Evolutionary conservation across 2,329 filamentous ascomycete species (phyloP).

Genomic region (Phoma sp.): DNA sequence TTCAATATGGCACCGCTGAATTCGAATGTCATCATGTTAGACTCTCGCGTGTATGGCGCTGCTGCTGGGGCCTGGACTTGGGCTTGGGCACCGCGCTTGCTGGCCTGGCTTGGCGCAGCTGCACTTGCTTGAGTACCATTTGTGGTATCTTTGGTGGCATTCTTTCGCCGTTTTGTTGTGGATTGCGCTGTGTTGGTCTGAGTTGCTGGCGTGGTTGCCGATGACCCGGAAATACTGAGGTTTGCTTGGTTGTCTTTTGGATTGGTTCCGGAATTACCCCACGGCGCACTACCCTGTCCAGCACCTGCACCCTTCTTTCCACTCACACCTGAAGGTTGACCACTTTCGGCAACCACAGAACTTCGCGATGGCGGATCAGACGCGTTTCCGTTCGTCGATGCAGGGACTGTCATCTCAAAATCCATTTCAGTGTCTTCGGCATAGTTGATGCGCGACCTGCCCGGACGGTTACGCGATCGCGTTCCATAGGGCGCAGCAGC

Average conservation of each 20-base stretch:
- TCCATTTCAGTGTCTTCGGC: slow-evolving; percentile 94
- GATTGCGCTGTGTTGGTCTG: slow-evolving; percentile 45
- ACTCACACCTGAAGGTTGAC: slow-evolving; percentile 41
- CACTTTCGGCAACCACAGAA: slow-evolving; percentile 43
- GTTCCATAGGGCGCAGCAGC: slow-evolving; percentile 81
- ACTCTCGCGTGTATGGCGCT: slow-evolving; percentile 62
- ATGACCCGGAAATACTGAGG: slow-evolving; percentile 62
- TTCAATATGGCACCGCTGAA: slow-evolving; percentile 72
- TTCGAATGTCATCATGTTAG: slow-evolving; percentile 90
- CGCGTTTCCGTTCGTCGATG: slow-evolving; percentile 65
- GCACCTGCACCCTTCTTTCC: slow-evolving; percentile 50
- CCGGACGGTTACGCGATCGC: slow-evolving; percentile 86
- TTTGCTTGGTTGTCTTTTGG: slow-evolving; percentile 44
- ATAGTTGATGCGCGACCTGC: slow-evolving; percentile 86
- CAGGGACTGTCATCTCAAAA: slow-evolving; percentile 70
- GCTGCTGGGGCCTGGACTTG: slow-evolving; percentile 49
- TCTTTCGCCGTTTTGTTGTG: slow-evolving; percentile 81
- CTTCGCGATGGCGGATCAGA: slow-evolving; percentile 50
- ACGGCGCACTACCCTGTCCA: slow-evolving; percentile 51
- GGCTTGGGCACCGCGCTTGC: slow-evolving; percentile 46
- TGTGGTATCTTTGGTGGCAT: slow-evolving; percentile 56
- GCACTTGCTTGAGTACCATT: slow-evolving; percentile 46
- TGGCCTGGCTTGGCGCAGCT: slow-evolving; percentile 50
- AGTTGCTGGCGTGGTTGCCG: slow-evolving; percentile 61
- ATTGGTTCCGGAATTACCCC: slow-evolving; percentile 45